Percentiles rank a stretch among this genome's conserved stretches.
Conservation (phyloP, 805 yeast genomes). For the Metschnikowia cubensis region DNA sequence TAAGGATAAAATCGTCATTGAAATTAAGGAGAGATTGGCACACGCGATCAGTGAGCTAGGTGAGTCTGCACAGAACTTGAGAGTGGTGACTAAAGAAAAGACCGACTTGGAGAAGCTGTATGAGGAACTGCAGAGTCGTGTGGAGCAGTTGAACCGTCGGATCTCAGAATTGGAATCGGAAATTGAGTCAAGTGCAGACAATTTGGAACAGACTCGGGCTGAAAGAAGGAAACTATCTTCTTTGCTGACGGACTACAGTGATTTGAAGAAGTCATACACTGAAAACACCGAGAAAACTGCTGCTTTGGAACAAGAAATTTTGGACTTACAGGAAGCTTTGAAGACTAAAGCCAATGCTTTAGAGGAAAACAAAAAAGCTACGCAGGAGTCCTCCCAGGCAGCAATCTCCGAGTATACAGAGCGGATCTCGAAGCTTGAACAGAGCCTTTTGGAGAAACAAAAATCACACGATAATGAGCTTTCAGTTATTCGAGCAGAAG, state of each 20-base stretch:
- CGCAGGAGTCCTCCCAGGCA: constrained; percentile 48
- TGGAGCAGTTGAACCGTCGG: constrained; percentile 1
- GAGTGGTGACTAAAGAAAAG: constrained; percentile 10
- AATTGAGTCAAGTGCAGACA: background rate
- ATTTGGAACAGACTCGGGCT: constrained; percentile 4
- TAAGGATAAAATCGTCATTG: constrained; percentile 17
- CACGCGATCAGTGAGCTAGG: constrained; percentile 15
- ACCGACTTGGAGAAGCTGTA: constrained; percentile 7
- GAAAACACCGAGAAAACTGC: constrained; percentile 4
- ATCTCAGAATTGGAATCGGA: constrained; percentile 8
- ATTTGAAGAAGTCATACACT: constrained; percentile 5
- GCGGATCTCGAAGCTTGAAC: constrained; percentile 12
- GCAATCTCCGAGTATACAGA: constrained; percentile 24
- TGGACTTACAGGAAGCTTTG: constrained; percentile 5
- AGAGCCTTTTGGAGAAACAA: constrained; percentile 10
- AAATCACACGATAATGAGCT: constrained; percentile 9
- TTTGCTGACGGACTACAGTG: constrained; percentile 5
- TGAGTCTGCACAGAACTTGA: constrained; percentile 14
- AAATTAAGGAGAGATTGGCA: constrained; percentile 16
- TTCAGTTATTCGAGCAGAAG: constrained; percentile 3
- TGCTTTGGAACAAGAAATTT: constrained; percentile 7
- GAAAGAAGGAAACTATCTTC: constrained; percentile 8
- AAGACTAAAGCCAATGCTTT: constrained; percentile 14
- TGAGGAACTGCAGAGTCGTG: constrained; percentile 1
- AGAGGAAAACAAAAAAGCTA: constrained; percentile 47